A percentile compares a stretch with the other conserved stretches of the same genome.
Evolutionary conservation across 2,329 filamentous ascomycete genomes (phyloP).

Genomic region (Pseudocercospora vitis): DNA sequence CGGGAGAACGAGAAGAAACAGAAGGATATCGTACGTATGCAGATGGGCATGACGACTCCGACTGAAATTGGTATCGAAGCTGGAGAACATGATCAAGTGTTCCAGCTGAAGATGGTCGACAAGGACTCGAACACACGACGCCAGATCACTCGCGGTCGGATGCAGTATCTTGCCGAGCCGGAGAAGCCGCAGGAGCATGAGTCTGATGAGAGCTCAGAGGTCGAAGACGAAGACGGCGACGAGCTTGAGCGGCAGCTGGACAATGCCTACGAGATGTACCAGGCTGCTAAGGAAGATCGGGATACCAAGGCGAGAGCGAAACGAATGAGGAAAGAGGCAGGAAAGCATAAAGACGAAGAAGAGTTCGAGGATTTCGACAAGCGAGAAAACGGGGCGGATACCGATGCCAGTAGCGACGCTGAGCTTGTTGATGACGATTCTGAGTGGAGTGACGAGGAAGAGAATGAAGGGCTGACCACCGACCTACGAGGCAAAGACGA

Average conservation of each 20-base stretch:
- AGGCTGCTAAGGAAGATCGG: slow-evolving; percentile 71
- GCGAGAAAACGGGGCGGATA: slow-evolving; percentile 57
- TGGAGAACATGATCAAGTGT: slow-evolving; percentile 71
- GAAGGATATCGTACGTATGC: slow-evolving; percentile 92
- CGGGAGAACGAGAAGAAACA: slow-evolving; percentile 92
- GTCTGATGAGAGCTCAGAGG: slow-evolving; percentile 55
- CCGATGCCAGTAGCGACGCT: slow-evolving; percentile 53
- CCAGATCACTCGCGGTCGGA: slow-evolving; percentile 70
- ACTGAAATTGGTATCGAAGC: slow-evolving; percentile 85
- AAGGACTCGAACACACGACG: slow-evolving; percentile 68
- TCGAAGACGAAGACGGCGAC: slow-evolving; percentile 79
- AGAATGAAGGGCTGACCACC: slow-evolving; percentile 54
- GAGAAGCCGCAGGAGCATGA: slow-evolving; percentile 44
- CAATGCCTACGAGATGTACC: slow-evolving; percentile 80
- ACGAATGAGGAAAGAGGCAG: slow-evolving; percentile 69
- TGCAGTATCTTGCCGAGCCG: slow-evolving; percentile 65
- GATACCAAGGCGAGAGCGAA: slow-evolving; percentile 92
- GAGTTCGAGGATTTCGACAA: slow-evolving; percentile 83
- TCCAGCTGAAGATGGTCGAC: slow-evolving; percentile 78
- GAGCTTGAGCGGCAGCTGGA: slow-evolving; percentile 82
- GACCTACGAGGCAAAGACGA: slow-evolving; percentile 57
- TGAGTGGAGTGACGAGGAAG: slow-evolving; percentile 52
- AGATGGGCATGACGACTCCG: slow-evolving; percentile 93
- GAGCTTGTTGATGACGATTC: slow-evolving; percentile 56
- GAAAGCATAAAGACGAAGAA: slow-evolving; percentile 58